Percentiles rank a stretch among this genome's conserved stretches.
Evolutionary conservation across 1,139 yeast genomes (phyloP).

Genomic region (Sugiyamaella novakii): DNA sequence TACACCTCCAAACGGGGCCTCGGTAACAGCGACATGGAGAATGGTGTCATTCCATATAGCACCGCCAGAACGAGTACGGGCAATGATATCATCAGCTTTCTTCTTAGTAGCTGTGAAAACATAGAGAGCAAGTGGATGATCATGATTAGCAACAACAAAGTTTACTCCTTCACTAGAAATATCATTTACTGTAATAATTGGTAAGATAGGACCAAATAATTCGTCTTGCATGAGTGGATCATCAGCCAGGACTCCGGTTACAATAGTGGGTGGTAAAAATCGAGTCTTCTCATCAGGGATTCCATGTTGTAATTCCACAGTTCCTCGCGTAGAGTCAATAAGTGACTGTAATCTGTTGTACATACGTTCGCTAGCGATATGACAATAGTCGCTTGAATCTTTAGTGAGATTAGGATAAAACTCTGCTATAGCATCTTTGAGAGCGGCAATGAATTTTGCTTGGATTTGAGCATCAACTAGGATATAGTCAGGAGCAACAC

Average conservation of each 20-base stretch:
- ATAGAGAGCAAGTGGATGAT: constrained; percentile 88
- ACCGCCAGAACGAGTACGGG: constrained; percentile 72
- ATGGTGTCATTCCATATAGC: constrained; percentile 70
- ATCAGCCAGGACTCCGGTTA: constrained; percentile 56
- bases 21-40: constrained; percentile 68
- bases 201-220: constrained; percentile 84
- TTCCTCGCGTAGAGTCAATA: constrained; percentile 59
- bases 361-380: constrained; percentile 64
- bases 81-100: constrained; percentile 56
- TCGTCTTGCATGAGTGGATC: constrained; percentile 78
- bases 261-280: constrained; percentile 74
- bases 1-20: constrained; percentile 90
- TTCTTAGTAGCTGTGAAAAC: constrained; percentile 60
- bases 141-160: constrained; percentile 56
- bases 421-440: constrained; percentile 50
- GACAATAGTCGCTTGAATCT: constrained; percentile 53
- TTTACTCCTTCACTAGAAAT: constrained; percentile 53
- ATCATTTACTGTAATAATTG: constrained; percentile 60
- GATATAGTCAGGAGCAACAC: constrained; percentile 85
- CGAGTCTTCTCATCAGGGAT: constrained; percentile 48
- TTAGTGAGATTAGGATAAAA: constrained; percentile 50
- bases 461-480: constrained; percentile 62
- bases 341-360: constrained; percentile 53
- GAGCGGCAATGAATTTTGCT: constrained; percentile 53
- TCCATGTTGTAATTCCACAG: constrained; percentile 56